Evolutionary conservation across 2,329 filamentous ascomycete genomes (phyloP).

Genomic region (Nectriaceae sp.): DNA sequence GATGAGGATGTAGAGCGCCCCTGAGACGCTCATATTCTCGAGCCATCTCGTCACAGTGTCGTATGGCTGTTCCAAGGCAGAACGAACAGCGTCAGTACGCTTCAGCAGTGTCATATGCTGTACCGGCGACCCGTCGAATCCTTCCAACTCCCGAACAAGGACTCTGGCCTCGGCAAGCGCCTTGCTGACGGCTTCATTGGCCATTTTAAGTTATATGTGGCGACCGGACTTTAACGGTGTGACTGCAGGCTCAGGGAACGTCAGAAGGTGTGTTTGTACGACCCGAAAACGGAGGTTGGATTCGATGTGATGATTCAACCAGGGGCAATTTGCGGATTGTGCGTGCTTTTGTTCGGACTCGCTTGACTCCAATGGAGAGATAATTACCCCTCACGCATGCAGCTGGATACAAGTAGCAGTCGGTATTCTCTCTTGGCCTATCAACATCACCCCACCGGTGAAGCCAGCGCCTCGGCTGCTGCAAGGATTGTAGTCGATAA

Average conservation of each 20-base stretch:
- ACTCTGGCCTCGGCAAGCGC: conserved; percentile 8
- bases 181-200: conserved; percentile 5
- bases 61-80: conserved; percentile 22
- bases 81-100: conserved; percentile 17
- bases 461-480: background rate
- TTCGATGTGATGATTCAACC: too few relatives aligned
- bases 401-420: background rate
- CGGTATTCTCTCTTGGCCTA: background rate
- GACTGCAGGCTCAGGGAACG: too few relatives aligned
- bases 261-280: too few relatives aligned
- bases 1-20: conserved; percentile 20
- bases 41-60: conserved; percentile 20
- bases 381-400: background rate
- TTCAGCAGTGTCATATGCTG: conserved; percentile 20
- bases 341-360: too few relatives aligned
- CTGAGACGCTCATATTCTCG: conserved; percentile 21
- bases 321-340: too few relatives aligned
- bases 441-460: background rate
- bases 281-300: too few relatives aligned
- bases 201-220: conserved; percentile 6
- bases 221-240: too few relatives aligned
- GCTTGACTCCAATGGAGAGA: too few relatives aligned
- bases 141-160: conserved; percentile 22
- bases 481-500: background rate
- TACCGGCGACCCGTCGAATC: conserved; percentile 13